These are phyloP conservation scores for Monosporascus cannonballus DNA, from an alignment of 2,329 filamentous ascomycete genomes.

Conservation along the genomic window DNA sequence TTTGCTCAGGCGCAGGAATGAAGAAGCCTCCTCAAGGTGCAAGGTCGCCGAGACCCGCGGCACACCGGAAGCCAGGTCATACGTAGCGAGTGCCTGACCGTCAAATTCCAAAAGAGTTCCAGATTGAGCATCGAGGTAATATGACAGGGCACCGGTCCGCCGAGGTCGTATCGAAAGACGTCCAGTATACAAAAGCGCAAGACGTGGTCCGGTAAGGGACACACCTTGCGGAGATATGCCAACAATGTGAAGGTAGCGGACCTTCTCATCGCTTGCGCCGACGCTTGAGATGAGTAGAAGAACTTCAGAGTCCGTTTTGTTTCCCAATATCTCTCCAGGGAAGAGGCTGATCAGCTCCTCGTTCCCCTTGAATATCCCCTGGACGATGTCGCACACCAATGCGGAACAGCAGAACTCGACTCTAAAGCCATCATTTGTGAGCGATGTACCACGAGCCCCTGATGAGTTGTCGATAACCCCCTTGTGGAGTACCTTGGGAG, in stretches of 20 bases:
- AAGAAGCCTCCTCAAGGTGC: slow-evolving; percentile 44
- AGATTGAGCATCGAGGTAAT: slow-evolving; percentile 55
- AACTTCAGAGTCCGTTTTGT: slow-evolving; percentile 44
- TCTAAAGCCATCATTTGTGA: slow-evolving; percentile 29
- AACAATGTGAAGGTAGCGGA: slow-evolving; percentile 23
- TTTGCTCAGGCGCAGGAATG: slow-evolving; percentile 61
- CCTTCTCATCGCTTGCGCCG: slow-evolving; percentile 18
- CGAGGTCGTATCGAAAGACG: slow-evolving; percentile 14
- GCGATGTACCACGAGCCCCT: neutral
- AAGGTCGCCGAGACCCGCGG: slow-evolving; percentile 55
- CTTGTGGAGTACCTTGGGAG: slow-evolving; percentile 35
- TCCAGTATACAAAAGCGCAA: slow-evolving; percentile 26
- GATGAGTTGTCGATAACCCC: slow-evolving; percentile 27
- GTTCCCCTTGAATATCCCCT: slow-evolving; percentile 50
- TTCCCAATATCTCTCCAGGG: slow-evolving; percentile 38
- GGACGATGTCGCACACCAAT: slow-evolving; percentile 41
- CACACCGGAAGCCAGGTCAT: slow-evolving; percentile 56
- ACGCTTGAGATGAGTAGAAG: slow-evolving; percentile 44
- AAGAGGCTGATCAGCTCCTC: slow-evolving; percentile 47
- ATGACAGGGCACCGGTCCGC: slow-evolving; percentile 24
- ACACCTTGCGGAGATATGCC: slow-evolving; percentile 14
- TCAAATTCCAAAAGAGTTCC: slow-evolving; percentile 58
- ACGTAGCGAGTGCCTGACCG: slow-evolving; percentile 49
- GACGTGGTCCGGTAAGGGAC: neutral
- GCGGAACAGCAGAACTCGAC: slow-evolving; percentile 45